Percentiles rank a stretch among this genome's conserved stretches.
phyloP scores from a whole-genome alignment of 257 asterid genomes.

The Salvia hispanica region DNA sequence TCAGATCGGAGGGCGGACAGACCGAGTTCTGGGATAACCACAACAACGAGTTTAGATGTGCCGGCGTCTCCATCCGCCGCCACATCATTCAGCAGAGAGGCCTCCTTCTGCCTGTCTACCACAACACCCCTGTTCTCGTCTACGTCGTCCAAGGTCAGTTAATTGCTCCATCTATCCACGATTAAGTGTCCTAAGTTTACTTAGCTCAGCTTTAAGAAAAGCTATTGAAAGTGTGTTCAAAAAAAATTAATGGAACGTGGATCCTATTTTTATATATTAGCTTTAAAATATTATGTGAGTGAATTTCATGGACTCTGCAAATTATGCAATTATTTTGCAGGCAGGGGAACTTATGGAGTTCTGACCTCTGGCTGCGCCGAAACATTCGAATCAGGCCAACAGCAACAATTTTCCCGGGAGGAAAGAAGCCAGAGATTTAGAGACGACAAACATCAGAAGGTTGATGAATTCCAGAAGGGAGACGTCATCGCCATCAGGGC shows the following conservation, averaged over 20 bases:
- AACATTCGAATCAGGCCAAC: slow-evolving; percentile 57
- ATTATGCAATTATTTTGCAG: slow-evolving; percentile 24
- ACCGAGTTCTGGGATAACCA: slow-evolving; percentile 55
- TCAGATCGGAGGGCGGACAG: slow-evolving; percentile 56
- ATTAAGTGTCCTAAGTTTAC: no score
- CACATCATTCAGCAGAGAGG: slow-evolving; percentile 42
- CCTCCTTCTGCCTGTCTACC: slow-evolving; percentile 51
- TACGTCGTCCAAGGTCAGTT: slow-evolving; percentile 50
- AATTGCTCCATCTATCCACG: no score
- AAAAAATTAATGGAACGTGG: no score
- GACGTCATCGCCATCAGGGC: slow-evolving; percentile 54
- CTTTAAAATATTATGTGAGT: no score
- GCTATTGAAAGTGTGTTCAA: no score
- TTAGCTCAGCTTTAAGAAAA: no score
- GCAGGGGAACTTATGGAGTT: slow-evolving; percentile 50
- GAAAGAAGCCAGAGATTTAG: slow-evolving; percentile 38
- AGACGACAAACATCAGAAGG: slow-evolving; percentile 60
- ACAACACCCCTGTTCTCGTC: slow-evolving; percentile 50
- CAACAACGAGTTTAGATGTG: slow-evolving; percentile 50
- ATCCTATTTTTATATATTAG: no score
- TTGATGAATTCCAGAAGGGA: slow-evolving; percentile 43
- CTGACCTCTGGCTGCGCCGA: slow-evolving; percentile 67
- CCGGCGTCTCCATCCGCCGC: slow-evolving; percentile 56
- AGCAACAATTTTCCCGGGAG: neutral
- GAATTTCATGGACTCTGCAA: no score